phyloP scores from a whole-genome alignment of 2,329 filamentous ascomycete genomes.

The Beauveria bassiana region DNA sequence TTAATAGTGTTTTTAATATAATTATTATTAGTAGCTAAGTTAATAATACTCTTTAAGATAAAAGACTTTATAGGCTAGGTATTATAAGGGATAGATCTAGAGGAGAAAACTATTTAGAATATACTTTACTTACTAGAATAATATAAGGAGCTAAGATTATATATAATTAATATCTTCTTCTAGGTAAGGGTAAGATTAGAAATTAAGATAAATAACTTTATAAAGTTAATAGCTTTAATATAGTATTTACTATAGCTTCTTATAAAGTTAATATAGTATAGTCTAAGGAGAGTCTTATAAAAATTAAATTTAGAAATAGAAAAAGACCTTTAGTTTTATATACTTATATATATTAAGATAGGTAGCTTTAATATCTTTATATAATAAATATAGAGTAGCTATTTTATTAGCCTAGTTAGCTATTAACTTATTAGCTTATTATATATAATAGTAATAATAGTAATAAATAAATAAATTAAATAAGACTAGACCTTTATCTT shows the following conservation, averaged over 20 bases:
- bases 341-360: not conserved
- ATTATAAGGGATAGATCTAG: constrained; percentile 64
- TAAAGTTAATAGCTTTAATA: constrained; percentile 84
- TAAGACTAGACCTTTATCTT: not conserved
- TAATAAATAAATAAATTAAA: too few relatives aligned
- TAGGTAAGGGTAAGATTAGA: constrained; percentile 63
- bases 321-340: not conserved
- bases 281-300: not conserved
- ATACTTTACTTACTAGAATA: constrained; percentile 46
- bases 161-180: constrained; percentile 52
- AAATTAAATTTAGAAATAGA: not conserved
- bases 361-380: not conserved
- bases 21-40: constrained; percentile 56
- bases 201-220: constrained; percentile 90
- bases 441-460: not conserved
- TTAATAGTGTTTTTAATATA: constrained; percentile 77
- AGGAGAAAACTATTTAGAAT: constrained; percentile 49
- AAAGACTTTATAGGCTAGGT: constrained; percentile 37
- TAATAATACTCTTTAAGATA: constrained; percentile 37
- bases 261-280: constrained; percentile 44
- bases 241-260: constrained; percentile 72
- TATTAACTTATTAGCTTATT: not conserved
- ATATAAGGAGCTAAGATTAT: constrained; percentile 71
- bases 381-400: not conserved
- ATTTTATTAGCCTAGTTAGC: not conserved